A percentile compares a stretch with the other conserved stretches of the same genome.
Evolutionary conservation across 441 rosid species (phyloP).

Genomic region (Adansonia madagascariensis): DNA sequence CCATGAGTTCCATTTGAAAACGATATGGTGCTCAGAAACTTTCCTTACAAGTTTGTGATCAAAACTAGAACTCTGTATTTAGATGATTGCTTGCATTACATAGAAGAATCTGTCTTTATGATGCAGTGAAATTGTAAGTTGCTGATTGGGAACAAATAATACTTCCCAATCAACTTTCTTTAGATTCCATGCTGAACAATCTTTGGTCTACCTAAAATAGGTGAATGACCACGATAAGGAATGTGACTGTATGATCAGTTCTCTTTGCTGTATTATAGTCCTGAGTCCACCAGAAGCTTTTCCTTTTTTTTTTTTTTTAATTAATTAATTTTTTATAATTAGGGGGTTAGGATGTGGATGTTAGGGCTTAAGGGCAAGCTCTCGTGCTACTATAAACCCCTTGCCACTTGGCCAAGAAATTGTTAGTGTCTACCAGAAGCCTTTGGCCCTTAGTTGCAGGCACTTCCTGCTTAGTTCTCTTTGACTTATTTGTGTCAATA

Average conservation of each 20-base stretch:
- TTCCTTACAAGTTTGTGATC: not conserved
- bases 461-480: not conserved
- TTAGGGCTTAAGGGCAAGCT: too few relatives aligned
- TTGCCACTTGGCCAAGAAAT: too few relatives aligned
- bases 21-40: not conserved
- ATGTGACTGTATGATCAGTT: not conserved
- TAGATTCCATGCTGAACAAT: not conserved
- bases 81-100: not conserved
- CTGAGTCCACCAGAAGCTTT: too few relatives aligned
- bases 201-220: not conserved
- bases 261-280: not conserved
- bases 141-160: not conserved
- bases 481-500: not conserved
- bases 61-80: not conserved
- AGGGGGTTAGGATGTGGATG: too few relatives aligned
- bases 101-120: not conserved
- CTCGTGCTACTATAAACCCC: too few relatives aligned
- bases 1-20: not conserved
- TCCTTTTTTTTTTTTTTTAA: too few relatives aligned
- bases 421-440: not conserved
- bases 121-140: not conserved
- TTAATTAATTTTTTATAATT: too few relatives aligned
- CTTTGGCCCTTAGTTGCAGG: not conserved
- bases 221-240: not conserved
- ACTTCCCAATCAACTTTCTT: not conserved